Evolutionary conservation across 192 early-diverging fungal genomes (phyloP).

Genomic region (Borealophlyctis nickersoniae): DNA sequence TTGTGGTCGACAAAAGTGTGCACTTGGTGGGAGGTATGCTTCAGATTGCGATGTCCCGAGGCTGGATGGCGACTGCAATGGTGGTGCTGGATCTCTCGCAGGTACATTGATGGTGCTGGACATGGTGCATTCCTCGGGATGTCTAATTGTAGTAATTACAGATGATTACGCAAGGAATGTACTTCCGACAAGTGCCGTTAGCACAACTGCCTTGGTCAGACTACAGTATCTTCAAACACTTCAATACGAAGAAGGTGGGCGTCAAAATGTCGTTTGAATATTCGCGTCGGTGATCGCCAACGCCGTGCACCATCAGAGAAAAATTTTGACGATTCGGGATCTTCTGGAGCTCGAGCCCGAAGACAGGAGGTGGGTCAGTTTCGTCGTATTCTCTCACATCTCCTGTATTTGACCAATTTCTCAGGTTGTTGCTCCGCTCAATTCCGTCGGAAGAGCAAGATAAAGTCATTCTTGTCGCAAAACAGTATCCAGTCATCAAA

Average conservation of each 20-base stretch:
- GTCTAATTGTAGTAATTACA: constrained; percentile 10
- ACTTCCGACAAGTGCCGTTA: constrained; percentile 71
- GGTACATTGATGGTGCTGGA: constrained; percentile 25
- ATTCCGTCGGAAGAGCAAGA: constrained; percentile 63
- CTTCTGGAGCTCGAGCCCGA: constrained; percentile 62
- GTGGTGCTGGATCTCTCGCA: constrained; percentile 82
- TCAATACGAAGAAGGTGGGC: constrained; percentile 58
- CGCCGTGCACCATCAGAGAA: constrained; percentile 32
- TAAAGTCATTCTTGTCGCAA: constrained; percentile 69
- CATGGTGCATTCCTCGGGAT: neutral
- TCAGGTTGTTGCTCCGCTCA: constrained; percentile 41
- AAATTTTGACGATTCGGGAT: constrained; percentile 62
- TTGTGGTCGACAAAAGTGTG: constrained; percentile 70
- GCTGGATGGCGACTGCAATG: constrained; percentile 74
- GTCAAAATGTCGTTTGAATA: neutral
- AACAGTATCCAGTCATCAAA: constrained; percentile 73
- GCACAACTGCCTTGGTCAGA: constrained; percentile 83
- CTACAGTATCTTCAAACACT: constrained; percentile 61
- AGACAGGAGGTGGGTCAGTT: constrained; percentile 17
- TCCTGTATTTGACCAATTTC: no score
- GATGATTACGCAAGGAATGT: constrained; percentile 85
- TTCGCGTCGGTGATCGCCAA: neutral
- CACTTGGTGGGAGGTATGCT: constrained; percentile 82
- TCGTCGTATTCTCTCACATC: no score
- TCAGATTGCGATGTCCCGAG: constrained; percentile 80